Percentiles rank a stretch among this genome's conserved stretches.
phyloP scores from a whole-genome alignment of 306 rosid species.

The Lagenaria siceraria region DNA sequence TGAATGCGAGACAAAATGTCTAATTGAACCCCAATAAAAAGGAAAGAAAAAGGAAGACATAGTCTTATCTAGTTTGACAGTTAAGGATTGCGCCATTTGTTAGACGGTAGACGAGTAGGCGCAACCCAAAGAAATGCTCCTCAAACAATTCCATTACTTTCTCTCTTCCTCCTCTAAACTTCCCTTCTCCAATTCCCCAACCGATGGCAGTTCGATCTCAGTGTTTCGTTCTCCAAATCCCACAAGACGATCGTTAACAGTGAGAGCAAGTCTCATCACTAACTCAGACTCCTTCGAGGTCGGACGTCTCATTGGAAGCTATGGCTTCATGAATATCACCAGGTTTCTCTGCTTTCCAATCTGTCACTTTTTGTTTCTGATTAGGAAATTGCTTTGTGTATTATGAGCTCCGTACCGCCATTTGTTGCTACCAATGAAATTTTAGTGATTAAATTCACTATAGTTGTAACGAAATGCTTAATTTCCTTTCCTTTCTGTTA shows the following conservation, averaged over 20 bases:
- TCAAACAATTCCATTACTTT: conserved; percentile 13
- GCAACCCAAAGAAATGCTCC: conserved; percentile 9
- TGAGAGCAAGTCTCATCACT: conserved; percentile 39
- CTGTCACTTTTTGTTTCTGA: background rate
- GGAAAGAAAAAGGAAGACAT: no score
- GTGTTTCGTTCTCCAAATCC: conserved; percentile 14
- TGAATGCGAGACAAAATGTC: no score
- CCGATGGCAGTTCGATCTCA: background rate
- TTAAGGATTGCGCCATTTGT: background rate
- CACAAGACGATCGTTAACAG: conserved; percentile 18
- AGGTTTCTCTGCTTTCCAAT: conserved; percentile 25
- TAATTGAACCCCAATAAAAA: no score
- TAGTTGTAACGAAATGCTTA: background rate
- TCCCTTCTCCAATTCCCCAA: background rate
- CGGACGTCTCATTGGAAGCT: conserved; percentile 75
- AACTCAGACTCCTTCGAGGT: conserved; percentile 75
- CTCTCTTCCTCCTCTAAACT: background rate
- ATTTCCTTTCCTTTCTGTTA: background rate
- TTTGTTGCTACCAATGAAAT: background rate
- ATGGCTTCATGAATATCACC: conserved; percentile 86
- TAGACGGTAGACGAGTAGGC: background rate
- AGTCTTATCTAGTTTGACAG: background rate
- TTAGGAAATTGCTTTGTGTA: background rate
- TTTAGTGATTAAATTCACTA: background rate
- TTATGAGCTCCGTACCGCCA: background rate